These are phyloP conservation scores for Cryphonectria radicalis DNA, from an alignment of 2,329 filamentous ascomycete species.

Conservation along the genomic window DNA sequence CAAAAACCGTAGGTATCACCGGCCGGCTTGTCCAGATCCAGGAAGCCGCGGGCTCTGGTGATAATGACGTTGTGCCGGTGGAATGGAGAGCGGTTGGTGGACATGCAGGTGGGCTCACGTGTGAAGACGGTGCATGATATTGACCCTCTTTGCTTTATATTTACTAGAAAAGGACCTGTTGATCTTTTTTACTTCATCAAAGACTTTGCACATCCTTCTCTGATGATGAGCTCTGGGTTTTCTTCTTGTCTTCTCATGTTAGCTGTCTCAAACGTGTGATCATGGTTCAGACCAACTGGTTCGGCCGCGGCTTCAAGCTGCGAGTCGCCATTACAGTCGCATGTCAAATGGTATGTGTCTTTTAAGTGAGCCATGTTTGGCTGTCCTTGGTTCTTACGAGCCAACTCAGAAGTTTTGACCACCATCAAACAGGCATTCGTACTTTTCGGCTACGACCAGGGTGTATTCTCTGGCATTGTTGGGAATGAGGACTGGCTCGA, in stretches of 20 bases:
- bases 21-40: slow-evolving; percentile 18
- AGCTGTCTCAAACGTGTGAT: background rate
- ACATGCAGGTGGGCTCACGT: background rate
- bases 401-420: too few relatives aligned
- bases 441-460: slow-evolving; percentile 52
- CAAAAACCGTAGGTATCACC: background rate
- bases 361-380: too few relatives aligned
- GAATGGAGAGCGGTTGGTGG: background rate
- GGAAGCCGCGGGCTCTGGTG: slow-evolving; percentile 14
- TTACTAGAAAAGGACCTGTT: background rate
- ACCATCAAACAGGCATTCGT: slow-evolving; percentile 33
- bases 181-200: background rate
- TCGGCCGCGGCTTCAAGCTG: slow-evolving; percentile 30
- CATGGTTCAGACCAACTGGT: slow-evolving; percentile 27
- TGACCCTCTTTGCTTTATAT: background rate
- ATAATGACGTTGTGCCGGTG: slow-evolving; percentile 10
- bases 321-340: slow-evolving; percentile 31
- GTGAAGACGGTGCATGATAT: background rate
- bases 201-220: background rate
- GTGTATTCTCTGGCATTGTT: slow-evolving; percentile 52
- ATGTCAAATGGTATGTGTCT: slow-evolving; percentile 40
- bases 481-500: slow-evolving; percentile 49
- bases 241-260: background rate
- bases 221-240: background rate
- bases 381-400: too few relatives aligned